phyloP scores from a whole-genome alignment of 306 rosid species.

The Mimosa bimucronata region DNA sequence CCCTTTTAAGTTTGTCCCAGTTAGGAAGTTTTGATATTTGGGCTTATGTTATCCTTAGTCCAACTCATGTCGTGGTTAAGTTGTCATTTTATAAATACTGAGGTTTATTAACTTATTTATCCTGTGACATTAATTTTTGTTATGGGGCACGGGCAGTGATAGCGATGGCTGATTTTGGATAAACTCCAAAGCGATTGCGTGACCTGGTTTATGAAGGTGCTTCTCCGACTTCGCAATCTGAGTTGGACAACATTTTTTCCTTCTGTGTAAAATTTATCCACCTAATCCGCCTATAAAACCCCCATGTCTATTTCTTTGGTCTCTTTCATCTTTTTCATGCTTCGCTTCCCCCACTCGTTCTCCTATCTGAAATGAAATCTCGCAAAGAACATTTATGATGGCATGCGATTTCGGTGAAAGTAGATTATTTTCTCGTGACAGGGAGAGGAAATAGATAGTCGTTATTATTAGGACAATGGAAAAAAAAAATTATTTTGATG shows the following conservation, averaged over 20 bases:
- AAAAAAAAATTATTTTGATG: neutral
- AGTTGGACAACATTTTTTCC: neutral
- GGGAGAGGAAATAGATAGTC: neutral
- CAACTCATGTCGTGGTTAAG: constrained; percentile 40
- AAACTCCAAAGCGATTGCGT: neutral
- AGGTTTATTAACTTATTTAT: neutral
- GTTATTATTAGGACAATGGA: neutral
- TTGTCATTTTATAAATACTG: constrained; percentile 13
- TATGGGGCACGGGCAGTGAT: neutral
- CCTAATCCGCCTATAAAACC: neutral
- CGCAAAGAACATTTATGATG: neutral
- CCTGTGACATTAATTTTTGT: neutral
- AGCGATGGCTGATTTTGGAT: neutral
- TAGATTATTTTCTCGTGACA: constrained; percentile 1
- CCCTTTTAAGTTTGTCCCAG: constrained; percentile 36
- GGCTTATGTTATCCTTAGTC: constrained; percentile 23
- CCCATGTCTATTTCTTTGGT: neutral
- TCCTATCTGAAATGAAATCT: neutral
- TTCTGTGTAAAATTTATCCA: neutral
- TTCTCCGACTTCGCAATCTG: neutral
- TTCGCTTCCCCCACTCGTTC: neutral
- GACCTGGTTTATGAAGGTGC: neutral
- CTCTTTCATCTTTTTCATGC: neutral
- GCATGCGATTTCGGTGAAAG: constrained; percentile 18
- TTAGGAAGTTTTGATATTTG: constrained; percentile 21